Percentiles rank a stretch among this genome's conserved stretches.
These are phyloP conservation scores for Arthrobotrys iridis DNA, from an alignment of 2,329 filamentous ascomycete genomes.

Conservation along the genomic window DNA sequence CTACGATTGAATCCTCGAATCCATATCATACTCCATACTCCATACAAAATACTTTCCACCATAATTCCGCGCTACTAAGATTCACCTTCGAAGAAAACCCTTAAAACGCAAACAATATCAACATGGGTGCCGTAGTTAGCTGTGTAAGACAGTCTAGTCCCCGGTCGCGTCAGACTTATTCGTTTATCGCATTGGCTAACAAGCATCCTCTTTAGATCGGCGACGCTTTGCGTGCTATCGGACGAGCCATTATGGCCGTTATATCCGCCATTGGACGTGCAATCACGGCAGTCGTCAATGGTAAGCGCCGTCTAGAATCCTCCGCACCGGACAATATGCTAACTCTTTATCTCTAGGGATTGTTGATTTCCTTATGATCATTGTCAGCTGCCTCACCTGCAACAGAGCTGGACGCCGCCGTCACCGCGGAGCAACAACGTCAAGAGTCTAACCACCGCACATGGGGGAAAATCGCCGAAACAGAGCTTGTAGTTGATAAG, in stretches of 20 bases:
- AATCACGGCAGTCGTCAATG: slow-evolving; percentile 48
- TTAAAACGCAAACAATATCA: neutral
- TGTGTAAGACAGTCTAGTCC: slow-evolving; percentile 19
- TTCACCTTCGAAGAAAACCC: neutral
- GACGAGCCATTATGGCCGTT: slow-evolving; percentile 49
- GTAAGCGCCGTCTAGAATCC: neutral
- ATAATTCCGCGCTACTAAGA: neutral
- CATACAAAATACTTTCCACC: neutral
- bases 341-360: slow-evolving; percentile 9
- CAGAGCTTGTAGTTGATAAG: neutral
- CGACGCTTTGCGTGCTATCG: slow-evolving; percentile 38
- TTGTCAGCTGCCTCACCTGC: slow-evolving; percentile 52
- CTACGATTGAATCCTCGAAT: too few relatives aligned
- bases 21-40: neutral
- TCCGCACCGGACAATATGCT: neutral
- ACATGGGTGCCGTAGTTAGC: slow-evolving; percentile 49
- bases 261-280: slow-evolving; percentile 45
- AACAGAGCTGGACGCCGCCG: slow-evolving; percentile 36
- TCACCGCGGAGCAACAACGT: slow-evolving; percentile 24
- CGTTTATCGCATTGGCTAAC: neutral
- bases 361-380: slow-evolving; percentile 53
- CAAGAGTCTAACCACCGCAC: slow-evolving; percentile 34
- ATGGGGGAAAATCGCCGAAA: neutral
- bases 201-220: slow-evolving; percentile 16
- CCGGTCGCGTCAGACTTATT: neutral